These are phyloP conservation scores for Dictyostelium gargantuum DNA, from an alignment of 208 protist species.

Conservation along the genomic window DNA sequence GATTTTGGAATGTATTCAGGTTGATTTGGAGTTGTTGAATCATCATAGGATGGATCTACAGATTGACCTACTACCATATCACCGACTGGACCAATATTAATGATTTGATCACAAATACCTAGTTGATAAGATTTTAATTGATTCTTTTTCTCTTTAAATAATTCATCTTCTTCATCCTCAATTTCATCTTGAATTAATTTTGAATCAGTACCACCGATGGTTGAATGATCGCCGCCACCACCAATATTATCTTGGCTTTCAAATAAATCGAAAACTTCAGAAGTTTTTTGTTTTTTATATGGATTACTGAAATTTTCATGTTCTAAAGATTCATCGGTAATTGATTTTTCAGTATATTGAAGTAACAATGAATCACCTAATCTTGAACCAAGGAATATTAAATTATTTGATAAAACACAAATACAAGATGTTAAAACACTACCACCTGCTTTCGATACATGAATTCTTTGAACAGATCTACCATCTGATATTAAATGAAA, in stretches of 20 bases:
- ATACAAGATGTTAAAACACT: constrained; percentile 51
- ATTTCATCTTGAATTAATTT: background rate
- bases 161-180: constrained; percentile 31
- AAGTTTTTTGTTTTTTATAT: constrained; percentile 62
- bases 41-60: background rate
- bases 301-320: constrained; percentile 50
- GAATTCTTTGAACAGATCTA: constrained; percentile 55
- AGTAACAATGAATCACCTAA: constrained; percentile 66
- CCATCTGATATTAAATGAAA: constrained; percentile 66
- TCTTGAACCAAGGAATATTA: constrained; percentile 65
- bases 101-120: constrained; percentile 47
- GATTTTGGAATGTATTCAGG: background rate
- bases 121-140: constrained; percentile 54
- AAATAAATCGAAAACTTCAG: constrained; percentile 54
- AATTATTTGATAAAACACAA: constrained; percentile 37
- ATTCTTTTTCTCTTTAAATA: constrained; percentile 57
- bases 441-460: constrained; percentile 44
- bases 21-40: background rate
- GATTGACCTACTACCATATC: constrained; percentile 19
- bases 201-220: background rate
- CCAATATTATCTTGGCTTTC: background rate
- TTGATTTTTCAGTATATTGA: constrained; percentile 30
- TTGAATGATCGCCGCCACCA: background rate
- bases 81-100: constrained; percentile 30
- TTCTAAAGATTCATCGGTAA: background rate